phyloP scores from a whole-genome alignment of 352 stramenopile genomes.

The Phytophthora nicotianae region DNA sequence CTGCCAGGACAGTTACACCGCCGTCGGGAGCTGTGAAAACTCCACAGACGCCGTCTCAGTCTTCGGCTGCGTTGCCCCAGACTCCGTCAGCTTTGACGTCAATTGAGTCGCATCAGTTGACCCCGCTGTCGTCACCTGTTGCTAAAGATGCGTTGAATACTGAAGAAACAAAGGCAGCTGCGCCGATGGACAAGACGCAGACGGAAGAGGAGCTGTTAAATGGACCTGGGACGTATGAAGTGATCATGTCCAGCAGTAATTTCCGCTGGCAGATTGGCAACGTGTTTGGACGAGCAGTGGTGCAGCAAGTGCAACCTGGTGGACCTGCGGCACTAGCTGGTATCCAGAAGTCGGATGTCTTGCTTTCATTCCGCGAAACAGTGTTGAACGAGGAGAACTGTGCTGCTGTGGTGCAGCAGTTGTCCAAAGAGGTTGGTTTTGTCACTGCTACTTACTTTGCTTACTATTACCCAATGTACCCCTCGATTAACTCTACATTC shows the following conservation, averaged over 20 bases:
- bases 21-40: slow-evolving; percentile 32
- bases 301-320: slow-evolving; percentile 72
- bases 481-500: slow-evolving; percentile 11
- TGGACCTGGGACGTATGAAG: slow-evolving; percentile 77
- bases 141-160: slow-evolving; percentile 9
- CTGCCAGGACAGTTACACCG: slow-evolving; percentile 19
- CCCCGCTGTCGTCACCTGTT: slow-evolving; percentile 50
- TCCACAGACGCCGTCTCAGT: slow-evolving; percentile 32
- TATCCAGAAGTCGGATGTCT: slow-evolving; percentile 86
- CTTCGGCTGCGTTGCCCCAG: slow-evolving; percentile 42
- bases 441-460: neutral
- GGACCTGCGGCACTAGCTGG: slow-evolving; percentile 70
- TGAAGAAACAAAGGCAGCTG: slow-evolving; percentile 18
- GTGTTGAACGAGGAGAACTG: slow-evolving; percentile 83
- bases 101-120: slow-evolving; percentile 59
- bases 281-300: slow-evolving; percentile 83
- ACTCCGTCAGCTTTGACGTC: slow-evolving; percentile 48
- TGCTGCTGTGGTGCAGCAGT: slow-evolving; percentile 70
- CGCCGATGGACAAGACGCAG: slow-evolving; percentile 7
- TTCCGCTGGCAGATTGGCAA: slow-evolving; percentile 87
- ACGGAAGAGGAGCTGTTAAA: slow-evolving; percentile 51
- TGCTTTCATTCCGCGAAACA: slow-evolving; percentile 76
- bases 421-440: slow-evolving; percentile 73
- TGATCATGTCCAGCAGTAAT: slow-evolving; percentile 75
- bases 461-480: neutral